These are phyloP conservation scores for Monilinia vaccinii-corymbosi DNA, from an alignment of 2,329 filamentous ascomycete species.

Conservation along the genomic window DNA sequence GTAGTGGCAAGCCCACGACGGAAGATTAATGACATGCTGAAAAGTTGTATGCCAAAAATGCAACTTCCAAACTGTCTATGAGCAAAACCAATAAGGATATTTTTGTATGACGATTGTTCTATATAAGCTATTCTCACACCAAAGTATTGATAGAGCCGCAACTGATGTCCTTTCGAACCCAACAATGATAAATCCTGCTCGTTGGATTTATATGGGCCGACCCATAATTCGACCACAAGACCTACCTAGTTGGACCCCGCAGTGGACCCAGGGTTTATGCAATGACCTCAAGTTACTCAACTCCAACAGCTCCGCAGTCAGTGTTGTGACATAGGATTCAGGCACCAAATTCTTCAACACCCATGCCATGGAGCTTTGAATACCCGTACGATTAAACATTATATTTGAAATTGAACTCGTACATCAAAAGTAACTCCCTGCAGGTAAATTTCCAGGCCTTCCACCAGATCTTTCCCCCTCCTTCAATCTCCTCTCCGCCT, in stretches of 20 bases:
- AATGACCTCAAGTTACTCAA: too few species aligned
- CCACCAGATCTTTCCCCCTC: not conserved
- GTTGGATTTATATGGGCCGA: too few species aligned
- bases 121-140: too few species aligned
- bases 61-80: not conserved
- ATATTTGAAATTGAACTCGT: not conserved
- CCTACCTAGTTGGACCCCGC: not conserved
- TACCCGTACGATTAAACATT: not conserved
- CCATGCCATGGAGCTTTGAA: too few species aligned
- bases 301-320: too few species aligned
- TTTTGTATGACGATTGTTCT: too few species aligned
- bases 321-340: not conserved
- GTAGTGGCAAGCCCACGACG: slow-evolving; percentile 29
- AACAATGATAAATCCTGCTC: too few species aligned
- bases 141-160: too few species aligned
- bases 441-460: not conserved
- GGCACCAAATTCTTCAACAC: not conserved
- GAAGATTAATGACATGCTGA: slow-evolving; percentile 26
- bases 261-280: not conserved
- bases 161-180: too few species aligned
- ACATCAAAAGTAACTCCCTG: not conserved
- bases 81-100: too few species aligned
- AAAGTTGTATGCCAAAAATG: not conserved
- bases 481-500: not conserved
- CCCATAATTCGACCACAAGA: too few species aligned